Conservation (phyloP, 805 yeast species). For the Saturnispora saitoi region DNA sequence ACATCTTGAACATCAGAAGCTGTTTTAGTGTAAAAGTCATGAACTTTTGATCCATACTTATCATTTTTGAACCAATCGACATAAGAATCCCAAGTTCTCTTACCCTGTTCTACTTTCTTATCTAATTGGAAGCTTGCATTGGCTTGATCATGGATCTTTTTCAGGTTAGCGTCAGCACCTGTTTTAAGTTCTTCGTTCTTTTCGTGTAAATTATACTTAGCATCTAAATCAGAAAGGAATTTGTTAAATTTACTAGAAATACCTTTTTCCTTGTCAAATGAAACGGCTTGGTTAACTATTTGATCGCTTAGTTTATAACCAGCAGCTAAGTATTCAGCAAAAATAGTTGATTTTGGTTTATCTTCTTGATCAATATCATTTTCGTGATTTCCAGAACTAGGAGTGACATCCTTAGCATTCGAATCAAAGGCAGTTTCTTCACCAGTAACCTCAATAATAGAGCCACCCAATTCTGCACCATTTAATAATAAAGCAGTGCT, state of each 20-base stretch:
- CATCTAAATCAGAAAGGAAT: conserved; percentile 48
- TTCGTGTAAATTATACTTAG: conserved; percentile 51
- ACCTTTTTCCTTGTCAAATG: conserved; percentile 59
- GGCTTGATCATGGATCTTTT: conserved; percentile 21
- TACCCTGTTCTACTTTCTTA: conserved; percentile 31
- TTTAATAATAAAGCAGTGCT: conserved; percentile 62
- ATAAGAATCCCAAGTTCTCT: conserved; percentile 34
- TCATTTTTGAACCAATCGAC: conserved; percentile 38
- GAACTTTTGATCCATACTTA: conserved; percentile 51
- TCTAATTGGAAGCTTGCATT: conserved; percentile 36
- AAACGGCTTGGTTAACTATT: conserved; percentile 51
- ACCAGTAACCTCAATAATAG: conserved; percentile 37
- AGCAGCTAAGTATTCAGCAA: conserved; percentile 68
- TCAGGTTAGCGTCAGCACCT: conserved; percentile 7
- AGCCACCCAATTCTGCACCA: conserved; percentile 65
- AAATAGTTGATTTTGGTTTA: conserved; percentile 65
- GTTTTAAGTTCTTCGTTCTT: conserved; percentile 31
- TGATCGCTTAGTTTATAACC: conserved; percentile 64
- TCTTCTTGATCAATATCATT: conserved; percentile 61
- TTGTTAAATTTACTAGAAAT: conserved; percentile 45
- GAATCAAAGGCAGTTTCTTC: conserved; percentile 11
- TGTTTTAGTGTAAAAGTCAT: conserved; percentile 48
- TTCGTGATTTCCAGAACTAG: conserved; percentile 8
- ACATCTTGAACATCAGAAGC: conserved; percentile 53
- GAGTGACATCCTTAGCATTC: conserved; percentile 12